phyloP scores from a whole-genome alignment of 2,329 filamentous ascomycete genomes.

The Sordariomycetes sp. region DNA sequence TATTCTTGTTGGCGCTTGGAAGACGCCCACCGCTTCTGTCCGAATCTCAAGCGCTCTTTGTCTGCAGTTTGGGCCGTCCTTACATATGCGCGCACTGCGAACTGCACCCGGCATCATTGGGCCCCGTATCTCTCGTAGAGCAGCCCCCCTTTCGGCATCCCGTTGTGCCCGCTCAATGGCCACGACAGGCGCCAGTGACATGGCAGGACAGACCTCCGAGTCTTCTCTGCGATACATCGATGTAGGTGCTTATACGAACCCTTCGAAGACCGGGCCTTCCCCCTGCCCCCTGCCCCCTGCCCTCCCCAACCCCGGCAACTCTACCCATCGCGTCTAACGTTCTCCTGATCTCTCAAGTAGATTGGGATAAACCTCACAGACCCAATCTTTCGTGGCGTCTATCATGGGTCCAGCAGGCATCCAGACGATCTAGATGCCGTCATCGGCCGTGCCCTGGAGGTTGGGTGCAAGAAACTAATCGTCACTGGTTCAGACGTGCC shows the following conservation, averaged over 20 bases:
- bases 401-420: constrained; percentile 70
- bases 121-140: not conserved
- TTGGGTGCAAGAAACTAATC: constrained; percentile 83
- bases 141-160: not conserved
- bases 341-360: constrained; percentile 24
- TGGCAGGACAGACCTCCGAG: not conserved
- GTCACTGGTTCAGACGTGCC: constrained; percentile 82
- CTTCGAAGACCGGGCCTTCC: not conserved
- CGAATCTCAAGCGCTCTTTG: not conserved
- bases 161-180: not conserved
- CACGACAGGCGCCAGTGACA: not conserved
- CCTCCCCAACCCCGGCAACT: not conserved
- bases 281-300: too few relatives aligned
- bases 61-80: not conserved
- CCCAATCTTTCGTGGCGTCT: constrained; percentile 74
- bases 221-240: constrained; percentile 46
- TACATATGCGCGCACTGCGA: not conserved
- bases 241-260: constrained; percentile 29
- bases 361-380: constrained; percentile 96
- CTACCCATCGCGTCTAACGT: not conserved
- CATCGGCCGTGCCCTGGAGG: constrained; percentile 63
- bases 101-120: not conserved
- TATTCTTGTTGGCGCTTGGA: not conserved
- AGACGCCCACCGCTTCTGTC: not conserved
- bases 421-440: constrained; percentile 66